Conservation (phyloP, 768 basidiomycete species). For the Cyclocybe aegerita region DNA sequence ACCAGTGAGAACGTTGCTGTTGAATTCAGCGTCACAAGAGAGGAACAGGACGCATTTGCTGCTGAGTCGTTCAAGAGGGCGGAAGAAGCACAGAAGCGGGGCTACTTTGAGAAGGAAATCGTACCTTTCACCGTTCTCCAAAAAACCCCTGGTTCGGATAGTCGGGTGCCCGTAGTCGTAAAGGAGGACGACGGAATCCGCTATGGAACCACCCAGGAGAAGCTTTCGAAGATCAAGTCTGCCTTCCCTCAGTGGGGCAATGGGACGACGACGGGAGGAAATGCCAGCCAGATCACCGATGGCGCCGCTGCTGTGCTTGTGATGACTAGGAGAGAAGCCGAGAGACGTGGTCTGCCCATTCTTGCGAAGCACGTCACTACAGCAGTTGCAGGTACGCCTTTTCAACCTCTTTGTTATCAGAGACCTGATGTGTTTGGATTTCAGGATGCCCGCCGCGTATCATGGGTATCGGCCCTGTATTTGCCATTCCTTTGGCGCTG, state of each 20-base stretch:
- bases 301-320: conserved; percentile 80
- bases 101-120: conserved; percentile 68
- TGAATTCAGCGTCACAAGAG: conserved; percentile 69
- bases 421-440: not conserved
- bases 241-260: conserved; percentile 87
- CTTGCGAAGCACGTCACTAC: conserved; percentile 82
- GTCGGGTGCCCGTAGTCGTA: conserved; percentile 51
- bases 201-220: conserved; percentile 67
- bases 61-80: conserved; percentile 78
- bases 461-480: conserved; percentile 86
- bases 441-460: conserved; percentile 74
- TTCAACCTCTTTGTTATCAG: not conserved
- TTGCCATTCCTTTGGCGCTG: conserved; percentile 81
- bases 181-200: conserved; percentile 78
- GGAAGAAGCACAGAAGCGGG: conserved; percentile 67
- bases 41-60: conserved; percentile 75
- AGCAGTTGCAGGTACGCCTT: conserved; percentile 53
- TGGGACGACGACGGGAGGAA: conserved; percentile 75
- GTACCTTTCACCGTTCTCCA: conserved; percentile 71
- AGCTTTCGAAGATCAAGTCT: conserved; percentile 59
- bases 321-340: conserved; percentile 80
- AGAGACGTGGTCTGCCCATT: conserved; percentile 68
- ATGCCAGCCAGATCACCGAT: conserved; percentile 84
- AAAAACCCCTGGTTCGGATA: conserved; percentile 55
- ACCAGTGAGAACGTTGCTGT: conserved; percentile 83